These are phyloP conservation scores for Amylocystis lapponica DNA, from an alignment of 768 basidiomycete species.

Conservation along the genomic window DNA sequence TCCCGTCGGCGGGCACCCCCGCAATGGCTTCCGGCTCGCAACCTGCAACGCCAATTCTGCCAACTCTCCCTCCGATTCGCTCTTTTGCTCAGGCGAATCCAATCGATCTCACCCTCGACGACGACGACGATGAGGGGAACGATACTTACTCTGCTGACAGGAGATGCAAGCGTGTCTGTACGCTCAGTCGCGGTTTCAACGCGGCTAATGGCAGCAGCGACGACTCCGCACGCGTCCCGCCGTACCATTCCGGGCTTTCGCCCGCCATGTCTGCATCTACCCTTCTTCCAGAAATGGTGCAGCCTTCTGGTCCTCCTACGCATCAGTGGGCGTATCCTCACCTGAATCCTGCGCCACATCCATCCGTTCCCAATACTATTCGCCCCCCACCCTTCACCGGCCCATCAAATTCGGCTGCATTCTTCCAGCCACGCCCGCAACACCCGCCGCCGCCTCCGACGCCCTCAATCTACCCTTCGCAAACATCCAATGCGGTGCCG, in stretches of 20 bases:
- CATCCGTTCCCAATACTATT: slow-evolving; percentile 15
- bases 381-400: slow-evolving; percentile 51
- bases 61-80: slow-evolving; percentile 11
- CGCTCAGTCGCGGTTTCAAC: slow-evolving; percentile 16
- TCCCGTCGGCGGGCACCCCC: too few species aligned
- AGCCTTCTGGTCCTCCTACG: neutral
- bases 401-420: slow-evolving; percentile 33
- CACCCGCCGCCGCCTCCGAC: slow-evolving; percentile 2
- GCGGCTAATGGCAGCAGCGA: slow-evolving; percentile 8
- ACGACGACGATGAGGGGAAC: slow-evolving; percentile 46
- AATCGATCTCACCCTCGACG: slow-evolving; percentile 70
- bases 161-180: slow-evolving; percentile 16
- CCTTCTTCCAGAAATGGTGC: slow-evolving; percentile 11
- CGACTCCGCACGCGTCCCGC: neutral
- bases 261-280: slow-evolving; percentile 23
- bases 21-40: too few species aligned
- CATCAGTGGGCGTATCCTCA: neutral
- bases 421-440: slow-evolving; percentile 15
- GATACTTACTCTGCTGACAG: slow-evolving; percentile 12
- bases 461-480: neutral
- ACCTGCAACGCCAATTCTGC: too few species aligned
- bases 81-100: slow-evolving; percentile 41
- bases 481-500: slow-evolving; percentile 4
- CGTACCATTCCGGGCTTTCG: slow-evolving; percentile 21
- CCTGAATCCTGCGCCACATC: neutral